Conservation (phyloP, 2,329 filamentous ascomycete genomes). For the Alternaria incomplexa region DNA sequence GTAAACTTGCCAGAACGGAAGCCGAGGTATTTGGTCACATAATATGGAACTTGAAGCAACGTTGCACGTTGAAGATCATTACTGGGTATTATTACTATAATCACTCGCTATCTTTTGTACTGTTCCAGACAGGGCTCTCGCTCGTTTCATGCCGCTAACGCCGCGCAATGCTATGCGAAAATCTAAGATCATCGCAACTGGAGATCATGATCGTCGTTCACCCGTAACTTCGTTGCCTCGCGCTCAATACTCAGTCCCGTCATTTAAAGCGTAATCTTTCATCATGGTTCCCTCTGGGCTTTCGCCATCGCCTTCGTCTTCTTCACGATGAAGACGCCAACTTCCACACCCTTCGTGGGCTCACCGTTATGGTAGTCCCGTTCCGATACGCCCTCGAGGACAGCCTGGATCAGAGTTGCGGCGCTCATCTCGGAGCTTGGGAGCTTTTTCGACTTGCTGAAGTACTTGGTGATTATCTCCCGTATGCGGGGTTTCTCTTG, state of each 20-base stretch:
- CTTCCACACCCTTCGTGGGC: constrained; percentile 54
- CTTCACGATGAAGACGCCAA: constrained; percentile 56
- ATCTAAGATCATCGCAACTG: constrained; percentile 6
- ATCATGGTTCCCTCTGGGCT: constrained; percentile 1
- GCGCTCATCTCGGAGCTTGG: constrained; percentile 56
- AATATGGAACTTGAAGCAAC: background rate
- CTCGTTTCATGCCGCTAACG: constrained; percentile 13
- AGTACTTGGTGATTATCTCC: constrained; percentile 55
- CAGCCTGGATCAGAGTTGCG: constrained; percentile 63
- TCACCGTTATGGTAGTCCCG: constrained; percentile 54
- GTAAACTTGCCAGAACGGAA: constrained; percentile 11
- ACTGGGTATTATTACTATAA: constrained; percentile 23
- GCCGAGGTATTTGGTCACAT: background rate
- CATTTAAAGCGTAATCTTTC: background rate
- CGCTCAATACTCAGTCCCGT: background rate
- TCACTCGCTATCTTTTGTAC: constrained; percentile 10
- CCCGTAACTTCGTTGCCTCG: background rate
- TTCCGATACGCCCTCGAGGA: constrained; percentile 64
- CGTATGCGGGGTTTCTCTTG: constrained; percentile 67
- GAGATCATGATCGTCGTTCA: constrained; percentile 1
- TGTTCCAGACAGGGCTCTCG: constrained; percentile 7
- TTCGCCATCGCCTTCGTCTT: constrained; percentile 24
- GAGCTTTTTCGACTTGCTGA: constrained; percentile 52
- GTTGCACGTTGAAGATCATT: no score
- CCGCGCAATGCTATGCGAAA: constrained; percentile 25